Evolutionary conservation across 306 rosid genomes (phyloP).

Genomic region (Begonia loranthoides): DNA sequence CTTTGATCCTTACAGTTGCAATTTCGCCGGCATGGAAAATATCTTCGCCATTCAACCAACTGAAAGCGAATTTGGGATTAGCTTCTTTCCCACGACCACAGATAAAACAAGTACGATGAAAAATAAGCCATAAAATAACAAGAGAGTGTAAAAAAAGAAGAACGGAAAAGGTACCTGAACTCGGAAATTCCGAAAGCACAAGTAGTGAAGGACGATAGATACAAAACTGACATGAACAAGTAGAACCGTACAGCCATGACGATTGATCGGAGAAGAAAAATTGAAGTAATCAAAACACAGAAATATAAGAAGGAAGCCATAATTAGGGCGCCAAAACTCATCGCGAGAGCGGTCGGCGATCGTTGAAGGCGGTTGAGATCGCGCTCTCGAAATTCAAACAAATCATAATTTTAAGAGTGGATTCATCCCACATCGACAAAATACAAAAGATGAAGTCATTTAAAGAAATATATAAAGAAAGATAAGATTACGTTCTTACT

Average conservation of each 20-base stretch:
- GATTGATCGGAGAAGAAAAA: no score
- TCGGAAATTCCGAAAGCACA: slow-evolving; percentile 14
- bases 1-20: slow-evolving; percentile 36
- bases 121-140: background rate
- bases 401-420: no score
- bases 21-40: slow-evolving; percentile 49
- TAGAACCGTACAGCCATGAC: slow-evolving; percentile 8
- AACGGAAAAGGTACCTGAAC: slow-evolving; percentile 14
- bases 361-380: no score
- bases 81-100: slow-evolving; percentile 25
- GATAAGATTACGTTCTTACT: fast-evolving
- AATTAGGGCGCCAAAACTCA: no score
- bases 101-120: background rate
- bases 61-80: slow-evolving; percentile 41
- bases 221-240: slow-evolving; percentile 8
- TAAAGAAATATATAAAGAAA: background rate
- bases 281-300: no score
- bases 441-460: no score
- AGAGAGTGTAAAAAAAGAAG: background rate
- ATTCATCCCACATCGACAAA: slow-evolving; percentile 8
- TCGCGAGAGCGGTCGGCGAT: no score
- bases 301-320: no score
- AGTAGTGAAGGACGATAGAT: slow-evolving; percentile 11
- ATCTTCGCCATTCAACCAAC: slow-evolving; percentile 71
- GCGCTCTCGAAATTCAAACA: no score